phyloP scores from a whole-genome alignment of 139 green algal species.

The Tetraselmis chui region DNA sequence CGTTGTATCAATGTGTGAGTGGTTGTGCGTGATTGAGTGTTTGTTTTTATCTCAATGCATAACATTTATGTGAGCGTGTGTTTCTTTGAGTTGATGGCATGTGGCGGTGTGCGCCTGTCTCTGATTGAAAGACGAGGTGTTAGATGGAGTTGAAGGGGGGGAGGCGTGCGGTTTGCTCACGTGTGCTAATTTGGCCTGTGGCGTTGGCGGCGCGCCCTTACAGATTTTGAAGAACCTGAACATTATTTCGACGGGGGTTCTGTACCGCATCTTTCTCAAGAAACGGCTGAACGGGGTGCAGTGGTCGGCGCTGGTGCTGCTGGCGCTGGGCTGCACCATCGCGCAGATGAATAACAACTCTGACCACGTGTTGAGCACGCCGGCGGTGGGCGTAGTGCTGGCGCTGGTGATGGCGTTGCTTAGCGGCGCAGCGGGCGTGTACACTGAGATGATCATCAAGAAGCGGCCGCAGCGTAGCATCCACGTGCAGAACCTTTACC shows the following conservation, averaged over 20 bases:
- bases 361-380: conserved; percentile 11
- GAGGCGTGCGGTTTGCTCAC: no score
- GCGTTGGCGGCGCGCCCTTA: conserved; percentile 40
- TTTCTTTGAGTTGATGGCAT: neutral
- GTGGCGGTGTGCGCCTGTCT: neutral
- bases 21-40: no score
- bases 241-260: conserved; percentile 54
- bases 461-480: conserved; percentile 35
- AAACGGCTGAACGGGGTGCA: conserved; percentile 32
- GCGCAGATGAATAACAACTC: conserved; percentile 27
- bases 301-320: conserved; percentile 49
- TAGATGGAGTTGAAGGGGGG: no score
- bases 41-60: no score
- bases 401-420: conserved; percentile 38
- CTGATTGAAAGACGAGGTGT: no score
- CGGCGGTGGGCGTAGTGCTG: conserved; percentile 15
- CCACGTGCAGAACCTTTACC: conserved; percentile 59
- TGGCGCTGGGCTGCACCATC: conserved; percentile 43
- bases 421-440: conserved; percentile 45
- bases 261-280: conserved; percentile 39
- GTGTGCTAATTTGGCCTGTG: no score
- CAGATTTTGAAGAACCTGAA: conserved; percentile 72
- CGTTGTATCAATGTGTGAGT: no score
- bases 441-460: conserved; percentile 67
- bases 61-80: no score